Conservation (phyloP, 139 green algal genomes). For the Penium margaritaceum region DNA sequence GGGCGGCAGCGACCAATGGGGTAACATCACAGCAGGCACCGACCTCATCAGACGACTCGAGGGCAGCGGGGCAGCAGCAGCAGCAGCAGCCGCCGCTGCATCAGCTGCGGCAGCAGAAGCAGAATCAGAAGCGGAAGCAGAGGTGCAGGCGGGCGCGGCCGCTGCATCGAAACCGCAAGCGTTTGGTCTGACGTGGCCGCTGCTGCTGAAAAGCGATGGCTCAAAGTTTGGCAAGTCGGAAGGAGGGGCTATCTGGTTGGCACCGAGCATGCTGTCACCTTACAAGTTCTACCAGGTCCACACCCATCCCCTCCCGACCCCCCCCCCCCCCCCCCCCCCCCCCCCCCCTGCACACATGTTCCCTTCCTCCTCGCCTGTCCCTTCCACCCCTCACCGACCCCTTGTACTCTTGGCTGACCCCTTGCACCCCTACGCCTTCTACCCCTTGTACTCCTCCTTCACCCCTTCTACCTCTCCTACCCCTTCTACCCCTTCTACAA, state of each 20-base stretch:
- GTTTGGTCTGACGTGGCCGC: conserved; percentile 80
- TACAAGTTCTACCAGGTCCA: conserved; percentile 93
- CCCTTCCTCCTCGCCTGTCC: too few relatives aligned
- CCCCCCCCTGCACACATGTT: too few relatives aligned
- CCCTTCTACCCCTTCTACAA: too few relatives aligned
- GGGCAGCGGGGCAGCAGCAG: too few relatives aligned
- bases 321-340: too few relatives aligned
- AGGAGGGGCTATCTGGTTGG: conserved; percentile 84
- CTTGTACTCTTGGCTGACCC: too few relatives aligned
- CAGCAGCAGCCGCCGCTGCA: background rate
- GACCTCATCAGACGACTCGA: conserved; percentile 73
- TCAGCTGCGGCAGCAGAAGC: background rate
- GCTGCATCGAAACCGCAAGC: too few relatives aligned
- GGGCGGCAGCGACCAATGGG: conserved; percentile 93
- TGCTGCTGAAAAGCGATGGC: conserved; percentile 80
- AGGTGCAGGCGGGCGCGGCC: background rate
- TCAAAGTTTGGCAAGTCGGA: conserved; percentile 95
- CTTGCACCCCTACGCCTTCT: too few relatives aligned
- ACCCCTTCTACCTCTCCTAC: too few relatives aligned
- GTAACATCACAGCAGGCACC: conserved; percentile 90
- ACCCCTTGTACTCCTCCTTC: too few relatives aligned
- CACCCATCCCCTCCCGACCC: too few relatives aligned
- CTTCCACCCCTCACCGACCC: too few relatives aligned
- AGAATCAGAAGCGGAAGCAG: conserved; percentile 7
- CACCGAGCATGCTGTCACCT: conserved; percentile 74